phyloP scores from a whole-genome alignment of 179 eudicot species.

The Amaranthus tricolor region DNA sequence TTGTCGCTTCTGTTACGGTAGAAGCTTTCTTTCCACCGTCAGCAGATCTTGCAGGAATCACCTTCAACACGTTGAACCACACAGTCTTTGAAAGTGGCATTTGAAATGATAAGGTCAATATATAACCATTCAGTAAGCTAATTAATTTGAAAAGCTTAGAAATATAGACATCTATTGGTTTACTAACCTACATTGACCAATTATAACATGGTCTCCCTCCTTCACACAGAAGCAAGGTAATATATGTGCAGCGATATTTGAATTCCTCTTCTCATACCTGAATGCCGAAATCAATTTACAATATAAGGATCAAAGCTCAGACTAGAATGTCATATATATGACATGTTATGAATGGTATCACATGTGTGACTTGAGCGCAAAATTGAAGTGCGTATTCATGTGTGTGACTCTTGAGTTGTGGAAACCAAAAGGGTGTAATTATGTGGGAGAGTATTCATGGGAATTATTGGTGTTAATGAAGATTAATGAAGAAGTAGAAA shows the following conservation, averaged over 20 bases:
- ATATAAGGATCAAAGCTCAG: not conserved
- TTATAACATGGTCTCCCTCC: constrained; percentile 80
- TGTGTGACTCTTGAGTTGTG: too few relatives aligned
- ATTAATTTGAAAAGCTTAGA: not conserved
- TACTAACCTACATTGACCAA: constrained; percentile 84
- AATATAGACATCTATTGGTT: too few relatives aligned
- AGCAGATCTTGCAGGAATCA: constrained; percentile 75
- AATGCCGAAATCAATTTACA: not conserved
- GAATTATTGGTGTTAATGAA: too few relatives aligned
- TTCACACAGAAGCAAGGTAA: constrained; percentile 91
- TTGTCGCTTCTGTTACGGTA: too few relatives aligned
- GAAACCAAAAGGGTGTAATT: too few relatives aligned
- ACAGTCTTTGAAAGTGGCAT: constrained; percentile 92
- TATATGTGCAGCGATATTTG: constrained; percentile 77
- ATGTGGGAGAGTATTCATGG: not conserved
- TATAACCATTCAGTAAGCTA: not conserved
- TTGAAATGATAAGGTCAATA: not conserved
- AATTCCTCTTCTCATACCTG: constrained; percentile 89
- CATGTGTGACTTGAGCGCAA: too few relatives aligned
- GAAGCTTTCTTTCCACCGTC: constrained; percentile 39
- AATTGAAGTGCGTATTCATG: too few relatives aligned
- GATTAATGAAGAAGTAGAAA: too few relatives aligned
- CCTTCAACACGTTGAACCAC: constrained; percentile 83
- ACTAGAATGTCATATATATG: not conserved
- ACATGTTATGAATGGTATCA: too few relatives aligned